phyloP scores from a whole-genome alignment of 192 early-diverging fungal genomes.

The Pilaira anomala region DNA sequence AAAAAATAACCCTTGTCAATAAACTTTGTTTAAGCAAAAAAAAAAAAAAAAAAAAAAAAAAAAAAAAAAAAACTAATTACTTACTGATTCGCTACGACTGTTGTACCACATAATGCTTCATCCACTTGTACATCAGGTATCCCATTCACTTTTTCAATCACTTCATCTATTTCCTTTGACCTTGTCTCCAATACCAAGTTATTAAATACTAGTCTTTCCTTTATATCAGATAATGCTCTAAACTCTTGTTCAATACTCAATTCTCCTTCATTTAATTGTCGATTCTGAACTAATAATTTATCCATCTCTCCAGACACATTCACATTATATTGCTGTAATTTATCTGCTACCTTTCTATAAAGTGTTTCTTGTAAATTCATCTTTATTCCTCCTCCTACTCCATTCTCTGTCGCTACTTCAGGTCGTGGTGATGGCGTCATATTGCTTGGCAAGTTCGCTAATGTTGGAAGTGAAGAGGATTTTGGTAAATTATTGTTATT shows the following conservation, averaged over 20 bases:
- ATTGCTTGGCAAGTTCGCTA: not conserved
- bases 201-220: constrained; percentile 63
- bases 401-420: too few relatives aligned
- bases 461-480: constrained; percentile 1
- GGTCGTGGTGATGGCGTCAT: constrained; percentile 21
- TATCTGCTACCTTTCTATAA: constrained; percentile 55
- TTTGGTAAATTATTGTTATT: not conserved
- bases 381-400: constrained; percentile 15
- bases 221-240: constrained; percentile 51
- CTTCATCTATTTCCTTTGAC: constrained; percentile 53
- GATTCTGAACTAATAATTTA: constrained; percentile 62
- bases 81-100: constrained; percentile 70
- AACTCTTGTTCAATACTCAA: constrained; percentile 59
- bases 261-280: constrained; percentile 71
- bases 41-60: constrained; percentile 18
- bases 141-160: constrained; percentile 45
- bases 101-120: constrained; percentile 56
- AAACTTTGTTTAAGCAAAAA: constrained; percentile 4
- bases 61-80: constrained; percentile 5
- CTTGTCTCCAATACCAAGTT: constrained; percentile 62
- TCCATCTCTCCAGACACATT: constrained; percentile 61
- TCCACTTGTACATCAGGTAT: constrained; percentile 66
- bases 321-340: constrained; percentile 57
- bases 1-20: too few relatives aligned
- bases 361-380: constrained; percentile 56